Base-by-base conservation (phyloP, 495 filamentous ascomycete species). In the Usnea hakonensis region DNA sequence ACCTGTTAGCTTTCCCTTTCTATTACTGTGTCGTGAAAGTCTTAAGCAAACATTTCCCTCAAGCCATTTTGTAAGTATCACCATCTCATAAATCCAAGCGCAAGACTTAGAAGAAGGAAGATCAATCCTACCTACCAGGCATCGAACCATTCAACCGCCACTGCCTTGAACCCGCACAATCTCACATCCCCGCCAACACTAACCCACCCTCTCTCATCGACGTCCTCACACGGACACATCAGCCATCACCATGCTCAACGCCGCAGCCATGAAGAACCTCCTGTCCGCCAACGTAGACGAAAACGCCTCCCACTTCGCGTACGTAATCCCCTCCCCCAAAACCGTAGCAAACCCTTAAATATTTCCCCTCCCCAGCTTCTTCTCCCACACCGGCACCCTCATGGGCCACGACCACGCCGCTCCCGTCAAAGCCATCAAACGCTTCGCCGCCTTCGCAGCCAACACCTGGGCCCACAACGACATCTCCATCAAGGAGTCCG, bases 251-350 rank as follows among this genome's bases (percentile, higher is more conserved):
- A 55, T 62, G 48, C 48, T 62, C 48, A 55, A 61, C 41, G 52
- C 66, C 2, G 56, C 38, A 19, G 57, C 61, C 19, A 56, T 70
- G 21, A 60, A 55, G 11, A 55, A 62, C 30, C 57, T 70, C 48
- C 57, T 70, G 23, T 59, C 60, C 57, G 65, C 61, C 5, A 70
- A 70, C 37, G 54, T 64, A 30, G 60, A 70, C 57, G 60, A 66
- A 38, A 60, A 68, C 36, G 63, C 63, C 48, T 46, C 61, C 17
- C 58, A 63, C 50, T 63, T 63, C 46, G 37, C 64, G 67, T 69
- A 59, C 60, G 64, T 67, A 56, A 33, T 58, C 50, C 37, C 26
- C n/a, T 32, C 13, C 4, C n/a, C n/a, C n/a, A n/a, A n/a, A n/a
- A 14, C 19, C 38, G 14, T 55, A 43, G 8, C 54, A 9, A 10